Evolutionary conservation across 305 asterid species (phyloP), one percentile per base, ranked within the genome.

Genomic region (Rubia balearica): DNA sequence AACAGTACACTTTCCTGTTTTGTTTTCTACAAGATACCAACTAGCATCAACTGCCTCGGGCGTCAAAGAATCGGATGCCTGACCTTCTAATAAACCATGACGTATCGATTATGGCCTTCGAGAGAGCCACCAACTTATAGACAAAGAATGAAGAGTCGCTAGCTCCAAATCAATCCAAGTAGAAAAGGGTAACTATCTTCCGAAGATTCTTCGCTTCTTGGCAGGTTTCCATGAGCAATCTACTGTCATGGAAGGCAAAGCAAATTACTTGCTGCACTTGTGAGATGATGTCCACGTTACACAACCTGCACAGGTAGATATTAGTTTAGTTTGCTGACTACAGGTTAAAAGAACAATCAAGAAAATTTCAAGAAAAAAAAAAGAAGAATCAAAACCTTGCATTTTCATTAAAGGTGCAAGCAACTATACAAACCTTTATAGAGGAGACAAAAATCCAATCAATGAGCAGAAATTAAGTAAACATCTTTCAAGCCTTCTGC

Each of bases 201-300:
- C 99, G 81, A 83, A 87, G 84, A 62, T 88, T 87, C 85, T 95
- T 95, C 0, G 98, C 99, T 83, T 95, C 98, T 82, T 87, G 97
- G 74, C 99, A 95, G 2, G 99, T 95, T 77, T 91, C 99, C 98
- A 91, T 95, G 69, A 95, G 87, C 90, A 95, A 76, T 77, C 89
- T 78, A 80, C 99, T 95, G 81, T 95, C 98, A 71, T 94, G 99
- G 73, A 94, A 94, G 55, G 99, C 99, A 51, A 95, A 95, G 81
- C 98, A 95, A 60, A 91, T 95, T 38, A 95, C 97, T 81, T 95
- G 99, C 82, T 95, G 97, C 75, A 95, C 99, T 77, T 91, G 92
- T 1, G 96, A 90, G 73, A 95, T 90, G 77, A 95, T 95, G 87
- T 91, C 96, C 99, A 91, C 87, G 88, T 95, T 95, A 79, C 99